Conservation (phyloP, 495 filamentous ascomycete genomes). For the Glarea lozoyensis region DNA sequence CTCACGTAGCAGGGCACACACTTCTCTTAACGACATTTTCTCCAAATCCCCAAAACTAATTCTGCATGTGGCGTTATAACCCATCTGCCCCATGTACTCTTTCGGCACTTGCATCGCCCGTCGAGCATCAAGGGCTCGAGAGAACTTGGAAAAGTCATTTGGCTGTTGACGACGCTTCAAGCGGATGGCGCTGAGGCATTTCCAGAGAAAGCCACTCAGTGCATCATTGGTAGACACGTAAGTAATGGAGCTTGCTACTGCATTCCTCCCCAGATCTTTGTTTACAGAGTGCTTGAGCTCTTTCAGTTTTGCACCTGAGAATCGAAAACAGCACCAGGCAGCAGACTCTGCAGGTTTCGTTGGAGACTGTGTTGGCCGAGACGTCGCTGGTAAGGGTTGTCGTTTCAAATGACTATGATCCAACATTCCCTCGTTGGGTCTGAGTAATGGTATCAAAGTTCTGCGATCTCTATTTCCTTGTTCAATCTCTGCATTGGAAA, state of each 20-base stretch:
- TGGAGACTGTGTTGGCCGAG: conserved; percentile 16
- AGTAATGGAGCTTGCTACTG: conserved; percentile 21
- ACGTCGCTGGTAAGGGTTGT: conserved; percentile 25
- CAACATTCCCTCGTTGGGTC: too few species aligned
- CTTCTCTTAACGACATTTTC: conserved; percentile 26
- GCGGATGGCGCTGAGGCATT: conserved; percentile 37
- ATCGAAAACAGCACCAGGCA: conserved; percentile 24
- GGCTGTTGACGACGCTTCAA: conserved; percentile 26
- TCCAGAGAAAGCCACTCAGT: conserved; percentile 43
- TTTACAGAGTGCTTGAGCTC: conserved; percentile 8
- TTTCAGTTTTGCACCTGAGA: conserved; percentile 28
- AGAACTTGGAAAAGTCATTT: conserved; percentile 25
- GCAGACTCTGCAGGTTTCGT: conserved; percentile 5
- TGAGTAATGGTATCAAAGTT: conserved; percentile 33
- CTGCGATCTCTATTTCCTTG: conserved; percentile 35
- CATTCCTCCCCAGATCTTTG: too few species aligned
- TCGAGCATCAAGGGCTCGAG: conserved; percentile 44
- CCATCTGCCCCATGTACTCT: conserved; percentile 36
- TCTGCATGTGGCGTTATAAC: conserved; percentile 29
- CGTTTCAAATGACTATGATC: conserved; percentile 26
- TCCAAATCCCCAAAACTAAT: conserved; percentile 24
- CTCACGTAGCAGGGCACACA: conserved; percentile 36
- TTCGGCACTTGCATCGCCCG: conserved; percentile 31
- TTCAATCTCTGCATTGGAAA: conserved; percentile 34
- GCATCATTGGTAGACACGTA: conserved; percentile 41